Conservation (phyloP, 73 alveolate species). For the Paramecium bursaria region DNA sequence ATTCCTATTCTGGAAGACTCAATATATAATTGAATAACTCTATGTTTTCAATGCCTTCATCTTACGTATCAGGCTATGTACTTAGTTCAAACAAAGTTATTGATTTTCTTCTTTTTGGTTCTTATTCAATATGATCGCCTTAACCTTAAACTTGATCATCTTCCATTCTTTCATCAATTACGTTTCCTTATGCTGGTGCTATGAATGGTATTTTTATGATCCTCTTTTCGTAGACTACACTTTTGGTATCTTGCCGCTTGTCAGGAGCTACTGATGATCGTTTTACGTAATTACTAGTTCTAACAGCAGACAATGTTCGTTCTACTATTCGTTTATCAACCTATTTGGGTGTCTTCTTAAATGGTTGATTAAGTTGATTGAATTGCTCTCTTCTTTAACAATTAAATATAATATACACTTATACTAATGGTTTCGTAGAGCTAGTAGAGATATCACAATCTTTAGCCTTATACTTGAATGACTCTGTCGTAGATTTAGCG, state of each 20-base stretch:
- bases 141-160: slow-evolving; percentile 46
- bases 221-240: slow-evolving; percentile 31
- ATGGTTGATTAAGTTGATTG: slow-evolving; percentile 40
- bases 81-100: slow-evolving; percentile 41
- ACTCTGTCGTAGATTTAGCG: slow-evolving; percentile 37
- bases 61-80: background rate
- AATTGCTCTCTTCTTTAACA: background rate
- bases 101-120: slow-evolving; percentile 52
- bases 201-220: background rate
- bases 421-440: slow-evolving; percentile 7
- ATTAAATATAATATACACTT: background rate
- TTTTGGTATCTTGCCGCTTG: slow-evolving; percentile 29
- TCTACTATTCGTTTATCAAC: slow-evolving; percentile 30
- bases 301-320: slow-evolving; percentile 46
- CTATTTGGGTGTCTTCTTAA: slow-evolving; percentile 38
- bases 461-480: slow-evolving; percentile 47
- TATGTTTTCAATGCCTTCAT: slow-evolving; percentile 2
- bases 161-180: slow-evolving; percentile 33
- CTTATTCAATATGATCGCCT: slow-evolving; percentile 7
- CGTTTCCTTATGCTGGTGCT: slow-evolving; percentile 32
- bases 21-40: slow-evolving; percentile 24
- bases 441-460: slow-evolving; percentile 53
- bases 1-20: slow-evolving; percentile 15
- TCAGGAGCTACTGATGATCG: slow-evolving; percentile 58
- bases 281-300: slow-evolving; percentile 56